A percentile compares a stretch with the other conserved stretches of the same genome.
phyloP scores from a whole-genome alignment of 1,139 yeast genomes.

The Sugiyamaella novakii region DNA sequence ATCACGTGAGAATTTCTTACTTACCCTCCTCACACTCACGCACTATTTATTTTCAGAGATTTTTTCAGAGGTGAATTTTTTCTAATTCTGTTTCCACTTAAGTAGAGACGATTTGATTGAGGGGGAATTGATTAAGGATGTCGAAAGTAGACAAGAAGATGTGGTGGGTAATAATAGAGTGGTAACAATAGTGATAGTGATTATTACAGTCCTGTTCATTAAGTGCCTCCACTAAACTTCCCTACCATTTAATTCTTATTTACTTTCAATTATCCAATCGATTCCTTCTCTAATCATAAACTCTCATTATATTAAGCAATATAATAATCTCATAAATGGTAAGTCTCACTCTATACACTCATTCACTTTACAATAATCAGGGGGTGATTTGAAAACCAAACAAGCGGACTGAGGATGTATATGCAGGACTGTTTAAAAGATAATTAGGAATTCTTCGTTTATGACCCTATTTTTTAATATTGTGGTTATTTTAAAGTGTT shows the following conservation, averaged over 20 bases:
- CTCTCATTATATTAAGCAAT: too few species aligned
- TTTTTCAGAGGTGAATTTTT: neutral
- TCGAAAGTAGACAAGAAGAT: too few species aligned
- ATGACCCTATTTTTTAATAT: slow-evolving; percentile 43
- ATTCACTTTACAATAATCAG: neutral
- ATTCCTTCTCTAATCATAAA: too few species aligned
- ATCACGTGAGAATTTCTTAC: too few species aligned
- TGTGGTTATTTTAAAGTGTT: neutral
- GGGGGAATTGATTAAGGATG: too few species aligned
- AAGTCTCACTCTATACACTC: slow-evolving; percentile 1
- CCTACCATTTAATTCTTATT: too few species aligned
- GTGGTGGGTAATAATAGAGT: too few species aligned
- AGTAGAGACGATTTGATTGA: neutral
- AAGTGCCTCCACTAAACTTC: too few species aligned
- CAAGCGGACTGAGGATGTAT: slow-evolving; percentile 21
- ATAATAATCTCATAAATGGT: too few species aligned
- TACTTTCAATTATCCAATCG: too few species aligned
- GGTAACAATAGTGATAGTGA: too few species aligned
- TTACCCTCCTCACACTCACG: slow-evolving; percentile 1
- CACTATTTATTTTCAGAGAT: neutral
- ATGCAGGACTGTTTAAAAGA: slow-evolving; percentile 33
- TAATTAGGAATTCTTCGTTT: slow-evolving; percentile 66
- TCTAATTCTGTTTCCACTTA: neutral
- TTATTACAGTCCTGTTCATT: too few species aligned
- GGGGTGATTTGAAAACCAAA: slow-evolving; percentile 19